These are phyloP conservation scores for Trichoderma sp. DNA, from an alignment of 2,329 filamentous ascomycete genomes.

Conservation along the genomic window DNA sequence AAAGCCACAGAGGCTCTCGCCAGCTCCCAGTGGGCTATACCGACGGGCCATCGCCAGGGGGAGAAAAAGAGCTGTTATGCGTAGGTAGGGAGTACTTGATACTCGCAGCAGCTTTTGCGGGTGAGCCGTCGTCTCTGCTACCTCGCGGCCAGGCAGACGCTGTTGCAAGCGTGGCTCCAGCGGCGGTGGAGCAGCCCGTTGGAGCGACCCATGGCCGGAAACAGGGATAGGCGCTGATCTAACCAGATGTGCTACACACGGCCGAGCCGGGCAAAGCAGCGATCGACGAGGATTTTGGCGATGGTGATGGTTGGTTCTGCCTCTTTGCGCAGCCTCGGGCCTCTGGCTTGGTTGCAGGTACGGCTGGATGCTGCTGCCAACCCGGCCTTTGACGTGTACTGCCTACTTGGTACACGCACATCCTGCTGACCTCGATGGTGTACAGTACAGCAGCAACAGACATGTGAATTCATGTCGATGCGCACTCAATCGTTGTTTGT, in stretches of 20 bases:
- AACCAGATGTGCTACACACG: constrained; percentile 30
- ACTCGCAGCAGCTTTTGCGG: neutral
- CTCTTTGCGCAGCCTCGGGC: neutral
- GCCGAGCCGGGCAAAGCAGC: constrained; percentile 27
- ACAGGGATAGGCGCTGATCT: constrained; percentile 26
- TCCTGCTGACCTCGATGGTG: neutral
- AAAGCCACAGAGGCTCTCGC: neutral
- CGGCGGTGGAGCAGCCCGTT: neutral
- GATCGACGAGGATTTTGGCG: constrained; percentile 19
- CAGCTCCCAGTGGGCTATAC: neutral
- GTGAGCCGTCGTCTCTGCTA: neutral
- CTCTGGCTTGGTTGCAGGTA: neutral
- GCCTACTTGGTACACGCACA: neutral
- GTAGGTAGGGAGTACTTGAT: neutral
- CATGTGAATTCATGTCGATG: neutral
- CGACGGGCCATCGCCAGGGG: neutral
- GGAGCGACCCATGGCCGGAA: constrained; percentile 12
- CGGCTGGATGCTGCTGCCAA: neutral
- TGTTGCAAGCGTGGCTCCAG: constrained; percentile 17
- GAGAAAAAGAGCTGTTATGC: neutral
- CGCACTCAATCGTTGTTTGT: neutral
- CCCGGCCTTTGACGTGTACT: neutral
- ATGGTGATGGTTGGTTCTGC: neutral
- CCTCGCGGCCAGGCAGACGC: constrained; percentile 7
- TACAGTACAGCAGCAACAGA: neutral